Evolutionary conservation across 2,329 filamentous ascomycete species (phyloP), one percentile per base, ranked within the genome.

Genomic region (Paecilomyces formosus): DNA sequence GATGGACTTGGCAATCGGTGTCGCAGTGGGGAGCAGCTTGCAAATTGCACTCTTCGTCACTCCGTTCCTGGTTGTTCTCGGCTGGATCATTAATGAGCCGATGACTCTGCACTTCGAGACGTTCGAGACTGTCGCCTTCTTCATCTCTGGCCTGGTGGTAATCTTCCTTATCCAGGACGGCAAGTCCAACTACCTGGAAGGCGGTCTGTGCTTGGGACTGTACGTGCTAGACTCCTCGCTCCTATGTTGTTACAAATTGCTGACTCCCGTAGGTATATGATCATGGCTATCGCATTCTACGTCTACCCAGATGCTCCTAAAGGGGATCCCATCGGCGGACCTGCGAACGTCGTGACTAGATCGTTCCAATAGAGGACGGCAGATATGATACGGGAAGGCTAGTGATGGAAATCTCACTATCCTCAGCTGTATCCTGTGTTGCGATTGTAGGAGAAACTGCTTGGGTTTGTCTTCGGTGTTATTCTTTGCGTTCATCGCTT

Each of bases 21-120:
- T 93, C 55, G 89, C 89, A 28, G 89, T 93, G 67, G 89, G 89
- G 53, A 90, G 87, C 60, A 90, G 87, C 72, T 86, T 93, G 70
- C 89, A 93, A 74, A 93, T 93, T 66, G 89, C 89, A 22, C 80
- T 93, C 53, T 85, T 92, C 52, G 89, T 93, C 54, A 92, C 89
- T 1, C 89, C 89, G 0, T 88, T 89, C 74, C 79, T 93, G 56
- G 89, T 93, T 57, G 85, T 93, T 63, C 80, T 92, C 39, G 89
- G 89, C 61, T 93, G 89, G 89, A 86, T 88, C 64, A 85, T 90
- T 74, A 81, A 82, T 57, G 78, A 85, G 62, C 82, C 85, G 24
- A 91, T 92, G 88, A 88, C 88, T 6, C 80, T 93, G 50, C 88
- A 89, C 70, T 94, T 94, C 69, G 87, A 92, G 77, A 89, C 83